Percentiles rank a stretch among this genome's conserved stretches.
phyloP scores from a whole-genome alignment of 306 rosid genomes.

The Acacia melanoxylon region DNA sequence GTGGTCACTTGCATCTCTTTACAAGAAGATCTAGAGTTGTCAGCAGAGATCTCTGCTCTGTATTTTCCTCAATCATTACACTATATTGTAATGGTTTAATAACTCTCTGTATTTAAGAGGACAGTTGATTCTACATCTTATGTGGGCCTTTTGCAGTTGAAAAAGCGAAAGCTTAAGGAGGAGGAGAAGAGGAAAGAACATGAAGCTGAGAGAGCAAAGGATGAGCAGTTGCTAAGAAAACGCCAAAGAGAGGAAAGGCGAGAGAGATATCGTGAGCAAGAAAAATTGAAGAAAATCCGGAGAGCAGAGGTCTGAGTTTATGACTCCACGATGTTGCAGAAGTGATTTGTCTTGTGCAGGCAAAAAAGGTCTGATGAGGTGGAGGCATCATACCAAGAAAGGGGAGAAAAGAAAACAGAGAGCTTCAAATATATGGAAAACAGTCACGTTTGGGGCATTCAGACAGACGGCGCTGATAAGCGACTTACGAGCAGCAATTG shows the following conservation, averaged over 20 bases:
- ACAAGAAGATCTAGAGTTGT: not conserved
- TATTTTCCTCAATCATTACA: not conserved
- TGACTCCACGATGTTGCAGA: not conserved
- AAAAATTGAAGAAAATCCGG: conserved; percentile 65
- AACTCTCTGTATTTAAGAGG: not conserved
- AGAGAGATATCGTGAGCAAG: conserved; percentile 69
- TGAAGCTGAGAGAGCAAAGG: conserved; percentile 69
- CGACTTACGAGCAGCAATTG: not conserved
- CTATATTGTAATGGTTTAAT: not conserved
- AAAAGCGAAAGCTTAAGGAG: conserved; percentile 75
- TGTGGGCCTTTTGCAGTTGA: conserved; percentile 46
- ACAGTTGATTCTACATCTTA: not conserved
- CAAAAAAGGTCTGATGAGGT: not conserved
- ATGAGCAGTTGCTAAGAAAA: conserved; percentile 59
- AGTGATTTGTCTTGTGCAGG: conserved; percentile 5
- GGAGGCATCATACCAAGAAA: not conserved
- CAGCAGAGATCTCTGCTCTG: not conserved
- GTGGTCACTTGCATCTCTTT: not conserved
- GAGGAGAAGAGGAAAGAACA: conserved; percentile 58
- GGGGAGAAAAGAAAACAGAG: not conserved
- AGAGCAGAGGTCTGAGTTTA: conserved; percentile 41
- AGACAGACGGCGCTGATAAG: not conserved
- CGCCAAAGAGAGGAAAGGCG: conserved; percentile 88
- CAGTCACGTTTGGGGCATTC: not conserved
- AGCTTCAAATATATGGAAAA: not conserved